Conservation (phyloP, 768 basidiomycete species). For the Rhizopogon sp. region DNA sequence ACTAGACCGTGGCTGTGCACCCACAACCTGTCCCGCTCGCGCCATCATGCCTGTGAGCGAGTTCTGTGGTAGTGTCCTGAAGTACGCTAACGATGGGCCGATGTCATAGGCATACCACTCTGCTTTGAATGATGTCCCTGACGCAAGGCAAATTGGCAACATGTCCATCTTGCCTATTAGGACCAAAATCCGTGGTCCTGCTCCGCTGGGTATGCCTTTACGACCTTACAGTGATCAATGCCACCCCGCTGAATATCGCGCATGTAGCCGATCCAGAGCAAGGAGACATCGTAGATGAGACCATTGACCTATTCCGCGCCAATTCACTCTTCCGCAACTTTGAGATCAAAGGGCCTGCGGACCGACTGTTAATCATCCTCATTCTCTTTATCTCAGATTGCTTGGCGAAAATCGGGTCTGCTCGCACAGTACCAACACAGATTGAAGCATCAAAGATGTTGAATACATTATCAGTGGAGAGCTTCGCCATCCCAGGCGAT, state of each 20-base stretch:
- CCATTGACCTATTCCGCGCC: constrained; percentile 93
- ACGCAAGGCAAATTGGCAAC: constrained; percentile 84
- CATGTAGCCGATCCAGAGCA: constrained; percentile 67
- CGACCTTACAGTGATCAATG: constrained; percentile 4
- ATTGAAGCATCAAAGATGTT: constrained; percentile 85
- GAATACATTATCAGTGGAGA: constrained; percentile 91
- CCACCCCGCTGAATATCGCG: constrained; percentile 7
- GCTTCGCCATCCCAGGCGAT: constrained; percentile 92
- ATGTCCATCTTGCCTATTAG: constrained; percentile 86
- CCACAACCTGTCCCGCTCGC: constrained; percentile 19
- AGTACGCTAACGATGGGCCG: background rate
- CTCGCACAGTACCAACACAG: constrained; percentile 63
- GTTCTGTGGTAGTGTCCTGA: background rate
- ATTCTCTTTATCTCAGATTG: constrained; percentile 99
- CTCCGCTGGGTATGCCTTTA: constrained; percentile 59
- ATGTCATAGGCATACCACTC: constrained; percentile 90
- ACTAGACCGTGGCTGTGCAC: constrained; percentile 17
- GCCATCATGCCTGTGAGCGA: constrained; percentile 49
- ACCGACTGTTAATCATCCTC: constrained; percentile 92
- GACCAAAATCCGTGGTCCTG: constrained; percentile 89
- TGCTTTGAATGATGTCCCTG: constrained; percentile 79
- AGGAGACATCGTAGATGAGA: constrained; percentile 92
- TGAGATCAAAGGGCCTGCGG: constrained; percentile 97
- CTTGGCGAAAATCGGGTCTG: constrained; percentile 79
- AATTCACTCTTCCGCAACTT: constrained; percentile 99